Evolutionary conservation across 2,329 filamentous ascomycete species (phyloP).

Genomic region (Aspergillus vadensis): DNA sequence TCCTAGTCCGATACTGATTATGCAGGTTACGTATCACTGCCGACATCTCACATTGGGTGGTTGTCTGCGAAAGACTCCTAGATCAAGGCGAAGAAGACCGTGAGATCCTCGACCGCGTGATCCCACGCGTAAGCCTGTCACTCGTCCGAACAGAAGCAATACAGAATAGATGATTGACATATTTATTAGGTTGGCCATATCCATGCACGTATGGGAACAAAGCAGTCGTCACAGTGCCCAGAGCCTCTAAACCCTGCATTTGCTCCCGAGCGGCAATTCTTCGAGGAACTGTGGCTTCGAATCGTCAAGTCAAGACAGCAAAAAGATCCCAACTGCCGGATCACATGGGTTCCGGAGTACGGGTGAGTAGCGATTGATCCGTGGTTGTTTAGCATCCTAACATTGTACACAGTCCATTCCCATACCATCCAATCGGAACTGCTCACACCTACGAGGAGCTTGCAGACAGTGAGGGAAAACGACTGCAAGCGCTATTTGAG

Average conservation of each 20-base stretch:
- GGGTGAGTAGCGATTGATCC: slow-evolving; percentile 3
- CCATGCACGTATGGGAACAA: slow-evolving; percentile 40
- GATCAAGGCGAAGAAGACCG: slow-evolving; percentile 24
- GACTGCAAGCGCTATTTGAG: slow-evolving; percentile 19
- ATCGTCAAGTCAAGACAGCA: slow-evolving; percentile 15
- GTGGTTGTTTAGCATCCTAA: neutral
- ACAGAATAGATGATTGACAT: neutral
- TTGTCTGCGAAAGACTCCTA: slow-evolving; percentile 24
- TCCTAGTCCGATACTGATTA: neutral
- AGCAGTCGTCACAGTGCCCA: slow-evolving; percentile 41
- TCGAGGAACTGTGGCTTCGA: slow-evolving; percentile 30
- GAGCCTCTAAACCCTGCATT: slow-evolving; percentile 37
- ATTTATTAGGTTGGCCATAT: slow-evolving; percentile 35
- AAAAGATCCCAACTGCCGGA: neutral
- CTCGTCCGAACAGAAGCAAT: accelerated
- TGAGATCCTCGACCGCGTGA: slow-evolving; percentile 24
- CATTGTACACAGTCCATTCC: slow-evolving; percentile 21
- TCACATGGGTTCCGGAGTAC: slow-evolving; percentile 19
- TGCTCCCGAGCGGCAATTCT: slow-evolving; percentile 32
- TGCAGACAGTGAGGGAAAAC: slow-evolving; percentile 24
- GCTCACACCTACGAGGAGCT: slow-evolving; percentile 19
- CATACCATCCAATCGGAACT: slow-evolving; percentile 25
- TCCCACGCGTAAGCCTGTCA: slow-evolving; percentile 31
- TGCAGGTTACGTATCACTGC: slow-evolving; percentile 24
- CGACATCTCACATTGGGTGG: slow-evolving; percentile 30